These are phyloP conservation scores for Coemansia sp. DNA, from an alignment of 192 early-diverging fungal genomes.

Conservation along the genomic window DNA sequence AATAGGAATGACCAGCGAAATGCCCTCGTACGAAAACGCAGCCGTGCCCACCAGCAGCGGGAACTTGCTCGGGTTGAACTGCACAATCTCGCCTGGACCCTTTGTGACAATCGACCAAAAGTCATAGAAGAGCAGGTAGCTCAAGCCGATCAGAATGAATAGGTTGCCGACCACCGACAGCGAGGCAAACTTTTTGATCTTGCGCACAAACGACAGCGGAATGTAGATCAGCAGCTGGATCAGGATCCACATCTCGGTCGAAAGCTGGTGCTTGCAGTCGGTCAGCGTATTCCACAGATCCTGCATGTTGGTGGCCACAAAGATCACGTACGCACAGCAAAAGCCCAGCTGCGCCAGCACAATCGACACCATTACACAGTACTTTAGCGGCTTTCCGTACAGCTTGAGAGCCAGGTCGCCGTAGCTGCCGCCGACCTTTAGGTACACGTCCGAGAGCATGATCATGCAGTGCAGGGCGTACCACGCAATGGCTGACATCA, in stretches of 20 bases:
- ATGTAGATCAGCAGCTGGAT: slow-evolving; percentile 74
- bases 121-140: slow-evolving; percentile 82
- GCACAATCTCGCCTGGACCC: slow-evolving; percentile 67
- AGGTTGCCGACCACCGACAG: slow-evolving; percentile 87
- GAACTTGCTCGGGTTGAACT: slow-evolving; percentile 79
- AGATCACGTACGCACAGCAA: slow-evolving; percentile 85
- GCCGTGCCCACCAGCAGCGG: slow-evolving; percentile 93
- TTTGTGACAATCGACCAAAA: slow-evolving; percentile 60
- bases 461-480: slow-evolving; percentile 65
- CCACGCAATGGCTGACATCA: slow-evolving; percentile 59
- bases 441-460: slow-evolving; percentile 61
- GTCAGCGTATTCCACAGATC: slow-evolving; percentile 69
- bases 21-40: slow-evolving; percentile 87
- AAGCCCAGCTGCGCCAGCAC: slow-evolving; percentile 82
- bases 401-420: slow-evolving; percentile 66
- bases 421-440: slow-evolving; percentile 60
- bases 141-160: slow-evolving; percentile 86
- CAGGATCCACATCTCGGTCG: slow-evolving; percentile 72
- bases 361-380: slow-evolving; percentile 65
- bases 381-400: slow-evolving; percentile 61
- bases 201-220: slow-evolving; percentile 85
- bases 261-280: slow-evolving; percentile 57
- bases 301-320: slow-evolving; percentile 79
- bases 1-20: slow-evolving; percentile 76
- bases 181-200: slow-evolving; percentile 83